These are phyloP conservation scores for Purshia tridentata DNA, from an alignment of 306 rosid species.

Conservation along the genomic window DNA sequence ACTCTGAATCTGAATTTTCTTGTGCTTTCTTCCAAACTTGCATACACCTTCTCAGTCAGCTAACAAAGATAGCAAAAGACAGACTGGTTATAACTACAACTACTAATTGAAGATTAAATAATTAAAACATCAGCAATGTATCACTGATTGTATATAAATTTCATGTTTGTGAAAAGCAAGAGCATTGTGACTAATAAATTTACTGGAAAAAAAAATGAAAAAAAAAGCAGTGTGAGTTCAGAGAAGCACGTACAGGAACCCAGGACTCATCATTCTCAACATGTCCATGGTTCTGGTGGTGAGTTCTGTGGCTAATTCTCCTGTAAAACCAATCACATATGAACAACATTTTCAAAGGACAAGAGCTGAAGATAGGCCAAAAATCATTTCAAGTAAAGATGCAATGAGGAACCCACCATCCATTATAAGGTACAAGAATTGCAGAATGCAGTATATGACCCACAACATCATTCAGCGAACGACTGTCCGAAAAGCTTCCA, in stretches of 20 bases:
- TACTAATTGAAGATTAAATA: background rate
- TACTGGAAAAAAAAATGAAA: background rate
- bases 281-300: conserved; percentile 96
- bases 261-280: conserved; percentile 95
- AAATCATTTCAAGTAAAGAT: background rate
- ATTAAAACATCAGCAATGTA: background rate
- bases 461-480: conserved; percentile 49
- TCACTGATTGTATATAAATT: no score
- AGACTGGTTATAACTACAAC: background rate
- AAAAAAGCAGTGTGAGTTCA: background rate
- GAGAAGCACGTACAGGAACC: conserved; percentile 75
- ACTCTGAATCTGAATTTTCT: conserved; percentile 59
- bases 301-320: conserved; percentile 96
- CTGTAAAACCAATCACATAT: conserved; percentile 35
- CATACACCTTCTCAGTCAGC: conserved; percentile 75
- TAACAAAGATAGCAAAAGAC: conserved; percentile 27
- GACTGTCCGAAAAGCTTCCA: conserved; percentile 89
- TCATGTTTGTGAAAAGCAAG: background rate
- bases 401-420: conserved; percentile 57
- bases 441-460: conserved; percentile 90
- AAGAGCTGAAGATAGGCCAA: background rate
- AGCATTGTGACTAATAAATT: conserved; percentile 3
- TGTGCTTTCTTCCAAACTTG: conserved; percentile 46
- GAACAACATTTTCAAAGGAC: conserved; percentile 1
- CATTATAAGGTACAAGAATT: conserved; percentile 90